Base-by-base conservation (phyloP, 2,329 filamentous ascomycete genomes). In the Aspergillus sp. region DNA sequence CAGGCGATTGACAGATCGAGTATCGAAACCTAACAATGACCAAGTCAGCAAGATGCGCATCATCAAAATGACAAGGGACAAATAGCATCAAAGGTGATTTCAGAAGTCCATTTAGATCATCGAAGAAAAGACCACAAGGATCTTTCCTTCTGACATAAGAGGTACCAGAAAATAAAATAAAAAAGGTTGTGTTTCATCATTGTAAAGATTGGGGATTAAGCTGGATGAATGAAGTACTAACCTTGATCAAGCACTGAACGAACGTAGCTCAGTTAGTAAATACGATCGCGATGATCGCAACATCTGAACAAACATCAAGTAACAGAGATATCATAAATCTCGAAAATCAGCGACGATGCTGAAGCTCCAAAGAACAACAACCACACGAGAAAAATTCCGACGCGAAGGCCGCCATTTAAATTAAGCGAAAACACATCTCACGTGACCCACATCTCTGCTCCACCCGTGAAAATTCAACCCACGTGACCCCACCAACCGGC, bases 101-200 rank as follows among this genome's bases (percentile, higher is more conserved):
- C 90, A 93, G 90, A 92, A 91, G 90, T 92, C 89, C 88, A 81
- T 81, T 90, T 82, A 85, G 90, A 91, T 91, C 90, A 93, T 90
- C 78, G 87, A 55, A 77, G 80, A 74, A 79, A 42, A 81, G 73
- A 76, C 69, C 68, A 69, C 66, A 65, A 70, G 64, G 71, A 67
- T 66, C 68, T 73, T 42, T n/a, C 72, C 73, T 83, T 82, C 87
- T 95, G 89, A 91, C 86, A 92, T 92, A 95, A 96, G 92, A 96
- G 92, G 92, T 96, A 92, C 92, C 92, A 96, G 91, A 96, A 93
- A 89, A 82, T 81, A 81, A 79, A 78, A 79, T 75, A 78, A 75
- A 56, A 14, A 70, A 68, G 68, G 80, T 82, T 81, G 80, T 82
- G 82, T 87, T 84, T 94, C 90, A 93, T 94, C 90, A 92, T 85